Evolutionary conservation across 768 basidiomycete species (phyloP).

Genomic region (Boletus huronensis): DNA sequence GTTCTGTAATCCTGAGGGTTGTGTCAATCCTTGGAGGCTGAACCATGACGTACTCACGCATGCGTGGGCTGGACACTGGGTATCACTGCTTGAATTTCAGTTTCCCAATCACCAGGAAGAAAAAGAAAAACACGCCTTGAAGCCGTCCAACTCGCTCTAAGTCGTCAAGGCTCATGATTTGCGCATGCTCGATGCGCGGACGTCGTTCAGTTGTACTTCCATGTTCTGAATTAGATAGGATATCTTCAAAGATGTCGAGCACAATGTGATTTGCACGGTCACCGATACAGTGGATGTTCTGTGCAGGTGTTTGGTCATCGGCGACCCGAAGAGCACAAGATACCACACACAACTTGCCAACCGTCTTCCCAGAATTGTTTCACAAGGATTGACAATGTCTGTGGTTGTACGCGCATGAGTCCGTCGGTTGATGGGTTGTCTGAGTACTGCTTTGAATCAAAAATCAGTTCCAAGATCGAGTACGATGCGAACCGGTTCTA

Average conservation of each 20-base stretch:
- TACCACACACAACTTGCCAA: slow-evolving; percentile 74
- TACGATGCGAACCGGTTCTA: slow-evolving; percentile 47
- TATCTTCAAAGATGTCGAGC: slow-evolving; percentile 76
- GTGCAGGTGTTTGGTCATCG: neutral
- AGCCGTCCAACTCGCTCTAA: slow-evolving; percentile 64
- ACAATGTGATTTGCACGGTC: slow-evolving; percentile 84
- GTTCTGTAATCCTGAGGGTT: slow-evolving; percentile 42
- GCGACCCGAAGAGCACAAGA: neutral
- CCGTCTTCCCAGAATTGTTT: slow-evolving; percentile 64
- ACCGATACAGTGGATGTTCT: slow-evolving; percentile 90
- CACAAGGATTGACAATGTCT: slow-evolving; percentile 51
- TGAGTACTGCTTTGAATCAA: slow-evolving; percentile 46
- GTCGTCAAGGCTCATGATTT: slow-evolving; percentile 75
- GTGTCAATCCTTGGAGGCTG: neutral
- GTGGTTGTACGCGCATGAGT: slow-evolving; percentile 58
- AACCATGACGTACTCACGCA: slow-evolving; percentile 48
- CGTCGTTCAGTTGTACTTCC: slow-evolving; percentile 43
- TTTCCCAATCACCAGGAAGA: neutral
- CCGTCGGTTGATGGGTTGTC: slow-evolving; percentile 73
- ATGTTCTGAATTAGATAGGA: slow-evolving; percentile 36
- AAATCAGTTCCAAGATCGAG: neutral
- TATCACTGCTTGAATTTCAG: slow-evolving; percentile 53
- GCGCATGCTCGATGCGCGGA: slow-evolving; percentile 89
- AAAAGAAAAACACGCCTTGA: slow-evolving; percentile 51
- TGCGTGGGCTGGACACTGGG: slow-evolving; percentile 93